phyloP scores from a whole-genome alignment of 2,329 filamentous ascomycete species.

The Fusarium lyarnte region DNA sequence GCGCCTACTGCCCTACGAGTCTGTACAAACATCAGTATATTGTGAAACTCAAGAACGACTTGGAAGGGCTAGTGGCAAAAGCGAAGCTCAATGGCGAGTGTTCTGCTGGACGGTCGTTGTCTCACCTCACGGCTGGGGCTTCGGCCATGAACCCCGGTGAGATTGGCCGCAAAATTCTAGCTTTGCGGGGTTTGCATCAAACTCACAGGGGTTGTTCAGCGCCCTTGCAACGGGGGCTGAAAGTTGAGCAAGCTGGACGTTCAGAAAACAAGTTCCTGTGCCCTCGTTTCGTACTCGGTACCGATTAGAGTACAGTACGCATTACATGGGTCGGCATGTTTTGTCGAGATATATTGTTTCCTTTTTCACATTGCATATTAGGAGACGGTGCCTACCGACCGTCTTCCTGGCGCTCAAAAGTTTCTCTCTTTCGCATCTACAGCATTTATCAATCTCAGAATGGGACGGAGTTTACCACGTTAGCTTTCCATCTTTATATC shows the following conservation, averaged over 20 bases:
- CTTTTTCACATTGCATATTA: slow-evolving; percentile 19
- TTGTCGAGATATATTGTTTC: slow-evolving; percentile 10
- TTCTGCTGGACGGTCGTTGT: neutral
- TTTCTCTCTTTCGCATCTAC: slow-evolving; percentile 32
- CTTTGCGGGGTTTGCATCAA: slow-evolving; percentile 36
- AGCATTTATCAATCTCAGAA: slow-evolving; percentile 26
- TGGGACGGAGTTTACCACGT: slow-evolving; percentile 32
- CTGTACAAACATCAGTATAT: slow-evolving; percentile 9
- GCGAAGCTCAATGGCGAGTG: slow-evolving; percentile 4
- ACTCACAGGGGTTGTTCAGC: slow-evolving; percentile 38
- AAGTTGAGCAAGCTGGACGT: slow-evolving; percentile 4
- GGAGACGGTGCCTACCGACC: slow-evolving; percentile 5
- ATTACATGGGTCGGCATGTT: slow-evolving; percentile 16
- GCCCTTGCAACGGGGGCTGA: slow-evolving; percentile 1
- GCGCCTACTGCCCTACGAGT: neutral
- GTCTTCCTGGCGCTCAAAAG: slow-evolving; percentile 41
- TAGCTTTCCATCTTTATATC: neutral
- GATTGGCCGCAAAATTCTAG: slow-evolving; percentile 33
- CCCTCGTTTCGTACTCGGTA: slow-evolving; percentile 20
- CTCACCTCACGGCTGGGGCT: slow-evolving; percentile 20
- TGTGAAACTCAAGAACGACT: slow-evolving; percentile 5
- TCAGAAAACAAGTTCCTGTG: slow-evolving; percentile 12
- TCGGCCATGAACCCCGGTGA: slow-evolving; percentile 29
- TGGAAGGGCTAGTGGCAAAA: slow-evolving; percentile 12
- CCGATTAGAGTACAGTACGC: slow-evolving; percentile 34